Evolutionary conservation across 1,139 yeast genomes (phyloP).

Genomic region (Kazachstania sp.): DNA sequence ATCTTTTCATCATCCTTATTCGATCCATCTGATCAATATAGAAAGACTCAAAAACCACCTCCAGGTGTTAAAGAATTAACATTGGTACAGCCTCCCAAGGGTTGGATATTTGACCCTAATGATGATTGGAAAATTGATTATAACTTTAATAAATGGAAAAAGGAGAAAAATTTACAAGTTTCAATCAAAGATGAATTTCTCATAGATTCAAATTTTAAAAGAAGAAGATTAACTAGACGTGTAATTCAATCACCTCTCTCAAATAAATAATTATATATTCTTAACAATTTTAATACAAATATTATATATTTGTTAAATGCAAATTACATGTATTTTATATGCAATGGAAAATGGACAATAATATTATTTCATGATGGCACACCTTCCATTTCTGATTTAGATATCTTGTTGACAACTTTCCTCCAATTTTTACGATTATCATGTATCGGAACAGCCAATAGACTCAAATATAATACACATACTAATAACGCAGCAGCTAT

Average conservation of each 20-base stretch:
- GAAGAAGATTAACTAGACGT: constrained; percentile 47
- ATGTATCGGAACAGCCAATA: constrained; percentile 42
- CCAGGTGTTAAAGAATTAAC: constrained; percentile 51
- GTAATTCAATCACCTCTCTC: constrained; percentile 36
- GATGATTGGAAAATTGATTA: constrained; percentile 62
- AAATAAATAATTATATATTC: not conserved
- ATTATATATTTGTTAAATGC: not conserved
- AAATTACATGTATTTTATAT: no score
- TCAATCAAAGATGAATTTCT: constrained; percentile 44
- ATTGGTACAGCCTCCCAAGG: constrained; percentile 57
- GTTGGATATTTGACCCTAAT: constrained; percentile 64
- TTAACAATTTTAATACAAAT: not conserved
- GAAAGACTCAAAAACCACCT: constrained; percentile 58
- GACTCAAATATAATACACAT: constrained; percentile 34
- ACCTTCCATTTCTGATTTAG: constrained; percentile 48
- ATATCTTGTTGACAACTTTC: constrained; percentile 37
- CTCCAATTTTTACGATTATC: constrained; percentile 52
- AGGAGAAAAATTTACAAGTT: constrained; percentile 44
- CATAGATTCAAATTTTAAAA: constrained; percentile 46
- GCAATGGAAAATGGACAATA: no score
- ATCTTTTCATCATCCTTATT: constrained; percentile 44
- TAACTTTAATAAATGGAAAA: constrained; percentile 46
- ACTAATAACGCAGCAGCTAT: constrained; percentile 45
- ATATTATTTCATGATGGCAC: constrained; percentile 51
- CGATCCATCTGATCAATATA: constrained; percentile 40